Evolutionary conservation across 75 land plant species (phyloP).

Genomic region (Cryptomeria japonica): DNA sequence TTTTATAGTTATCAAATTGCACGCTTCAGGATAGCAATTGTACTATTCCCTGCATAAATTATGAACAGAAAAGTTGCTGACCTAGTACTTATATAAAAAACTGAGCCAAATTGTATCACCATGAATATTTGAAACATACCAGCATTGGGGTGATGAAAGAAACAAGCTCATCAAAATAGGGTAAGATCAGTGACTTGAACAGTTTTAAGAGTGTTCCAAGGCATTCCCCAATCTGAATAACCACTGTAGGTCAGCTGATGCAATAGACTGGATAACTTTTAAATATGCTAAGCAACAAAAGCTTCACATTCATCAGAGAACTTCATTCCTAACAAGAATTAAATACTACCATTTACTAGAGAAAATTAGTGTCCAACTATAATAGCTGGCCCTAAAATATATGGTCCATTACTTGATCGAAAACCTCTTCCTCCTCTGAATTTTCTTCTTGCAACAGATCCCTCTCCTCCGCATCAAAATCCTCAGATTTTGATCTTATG

Average conservation of each 20-base stretch:
- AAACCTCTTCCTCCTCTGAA: slow-evolving; percentile 54
- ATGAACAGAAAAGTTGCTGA: not conserved
- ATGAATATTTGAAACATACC: slow-evolving; percentile 18
- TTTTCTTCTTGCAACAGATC: slow-evolving; percentile 55
- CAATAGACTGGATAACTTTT: not conserved
- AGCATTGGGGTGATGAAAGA: slow-evolving; percentile 54
- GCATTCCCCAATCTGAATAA: slow-evolving; percentile 48
- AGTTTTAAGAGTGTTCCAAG: slow-evolving; percentile 48
- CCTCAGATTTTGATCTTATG: slow-evolving; percentile 43
- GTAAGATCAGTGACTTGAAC: slow-evolving; percentile 38
- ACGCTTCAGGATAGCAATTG: not conserved
- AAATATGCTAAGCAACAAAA: not conserved
- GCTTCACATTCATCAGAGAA: not conserved
- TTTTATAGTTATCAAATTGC: not conserved
- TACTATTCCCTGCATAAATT: not conserved
- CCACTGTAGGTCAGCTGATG: not conserved
- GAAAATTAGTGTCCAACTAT: not conserved
- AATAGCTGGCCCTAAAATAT: not conserved
- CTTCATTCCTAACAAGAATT: not conserved
- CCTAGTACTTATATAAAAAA: not conserved
- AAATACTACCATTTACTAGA: not conserved
- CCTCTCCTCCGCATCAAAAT: slow-evolving; percentile 62
- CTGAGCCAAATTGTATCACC: not conserved
- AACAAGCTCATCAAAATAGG: slow-evolving; percentile 46
- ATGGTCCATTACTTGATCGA: slow-evolving; percentile 37